Evolutionary conservation across 2,329 filamentous ascomycete genomes (phyloP).

Genomic region (Helminthosporium solani): DNA sequence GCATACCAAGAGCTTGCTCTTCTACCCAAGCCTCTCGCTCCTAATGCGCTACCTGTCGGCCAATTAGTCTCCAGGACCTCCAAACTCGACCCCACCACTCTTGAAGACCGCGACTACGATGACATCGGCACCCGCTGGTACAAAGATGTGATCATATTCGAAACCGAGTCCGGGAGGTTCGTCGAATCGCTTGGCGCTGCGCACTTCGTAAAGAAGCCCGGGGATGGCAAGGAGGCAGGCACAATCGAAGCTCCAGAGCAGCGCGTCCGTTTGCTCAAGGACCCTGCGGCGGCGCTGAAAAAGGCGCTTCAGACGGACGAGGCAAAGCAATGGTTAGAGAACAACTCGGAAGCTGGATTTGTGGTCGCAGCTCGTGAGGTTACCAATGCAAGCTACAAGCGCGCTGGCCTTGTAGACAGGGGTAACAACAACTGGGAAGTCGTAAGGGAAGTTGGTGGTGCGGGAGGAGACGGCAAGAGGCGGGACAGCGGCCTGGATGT

Average conservation of each 20-base stretch:
- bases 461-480: slow-evolving; percentile 30
- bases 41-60: slow-evolving; percentile 29
- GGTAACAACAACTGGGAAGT: slow-evolving; percentile 36
- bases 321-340: slow-evolving; percentile 29
- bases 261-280: slow-evolving; percentile 35
- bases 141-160: slow-evolving; percentile 39
- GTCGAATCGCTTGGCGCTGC: slow-evolving; percentile 33
- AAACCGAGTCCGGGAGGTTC: slow-evolving; percentile 24
- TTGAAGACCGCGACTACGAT: slow-evolving; percentile 39
- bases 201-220: slow-evolving; percentile 31
- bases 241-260: slow-evolving; percentile 39
- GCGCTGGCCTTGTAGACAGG: slow-evolving; percentile 32
- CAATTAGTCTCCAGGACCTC: slow-evolving; percentile 34
- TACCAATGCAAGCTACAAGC: slow-evolving; percentile 39
- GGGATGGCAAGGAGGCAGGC: slow-evolving; percentile 28
- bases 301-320: slow-evolving; percentile 28
- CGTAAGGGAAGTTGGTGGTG: slow-evolving; percentile 31
- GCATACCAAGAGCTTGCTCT: slow-evolving; percentile 35
- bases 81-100: slow-evolving; percentile 27
- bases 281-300: slow-evolving; percentile 26
- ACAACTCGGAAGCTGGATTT: slow-evolving; percentile 34
- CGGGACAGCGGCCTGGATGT: slow-evolving; percentile 34
- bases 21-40: slow-evolving; percentile 32
- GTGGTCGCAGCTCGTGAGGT: slow-evolving; percentile 33
- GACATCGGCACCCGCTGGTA: slow-evolving; percentile 39